These are phyloP conservation scores for Raphanus raphanistrum DNA, from an alignment of 345 rosid species.

Conservation along the genomic window DNA sequence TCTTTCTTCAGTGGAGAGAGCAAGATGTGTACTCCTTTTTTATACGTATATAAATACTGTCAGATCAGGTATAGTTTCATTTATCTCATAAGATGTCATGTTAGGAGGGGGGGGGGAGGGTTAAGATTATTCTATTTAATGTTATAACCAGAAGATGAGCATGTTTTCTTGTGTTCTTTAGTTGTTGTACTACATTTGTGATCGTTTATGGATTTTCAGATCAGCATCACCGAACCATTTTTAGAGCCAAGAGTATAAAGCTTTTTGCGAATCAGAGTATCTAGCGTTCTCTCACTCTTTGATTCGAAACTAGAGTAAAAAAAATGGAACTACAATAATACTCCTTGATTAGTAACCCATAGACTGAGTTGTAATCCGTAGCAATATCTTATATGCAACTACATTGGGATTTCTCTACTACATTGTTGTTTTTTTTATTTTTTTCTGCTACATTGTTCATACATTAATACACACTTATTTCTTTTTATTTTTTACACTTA, in stretches of 20 bases:
- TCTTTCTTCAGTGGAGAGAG: slow-evolving; percentile 18
- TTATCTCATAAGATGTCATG: slow-evolving; percentile 18
- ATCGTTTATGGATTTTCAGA: neutral
- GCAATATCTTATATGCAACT: no score
- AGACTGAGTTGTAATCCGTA: no score
- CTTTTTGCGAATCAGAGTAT: no score
- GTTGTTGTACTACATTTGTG: neutral
- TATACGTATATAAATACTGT: slow-evolving; percentile 42
- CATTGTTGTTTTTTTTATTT: no score
- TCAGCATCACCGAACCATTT: neutral
- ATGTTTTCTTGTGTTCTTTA: neutral
- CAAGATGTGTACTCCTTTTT: slow-evolving; percentile 19
- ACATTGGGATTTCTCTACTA: no score
- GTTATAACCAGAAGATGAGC: slow-evolving; percentile 25
- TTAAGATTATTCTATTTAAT: slow-evolving; percentile 28
- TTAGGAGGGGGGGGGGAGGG: slow-evolving; percentile 13
- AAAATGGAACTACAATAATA: no score
- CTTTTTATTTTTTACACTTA: neutral
- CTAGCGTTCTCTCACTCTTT: no score
- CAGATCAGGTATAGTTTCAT: slow-evolving; percentile 42
- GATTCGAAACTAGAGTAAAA: no score
- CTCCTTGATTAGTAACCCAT: no score
- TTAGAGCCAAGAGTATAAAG: neutral
- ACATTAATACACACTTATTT: neutral
- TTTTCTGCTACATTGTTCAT: no score